phyloP scores from a whole-genome alignment of 352 stramenopile species.

The Pythium grandisporangium region DNA sequence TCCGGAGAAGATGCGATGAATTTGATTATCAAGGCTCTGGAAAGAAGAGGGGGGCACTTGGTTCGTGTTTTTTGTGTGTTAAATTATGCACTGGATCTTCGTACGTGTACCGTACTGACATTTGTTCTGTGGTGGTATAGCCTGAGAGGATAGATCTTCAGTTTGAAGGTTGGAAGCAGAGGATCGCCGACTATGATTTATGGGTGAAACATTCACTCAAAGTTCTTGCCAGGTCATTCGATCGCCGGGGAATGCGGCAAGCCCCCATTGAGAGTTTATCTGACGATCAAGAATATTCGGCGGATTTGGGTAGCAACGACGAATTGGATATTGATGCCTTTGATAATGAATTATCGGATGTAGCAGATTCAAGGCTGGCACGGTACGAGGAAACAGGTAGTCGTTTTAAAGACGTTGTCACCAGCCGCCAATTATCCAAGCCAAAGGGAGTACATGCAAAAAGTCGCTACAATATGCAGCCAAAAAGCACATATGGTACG shows the following conservation, averaged over 20 bases:
- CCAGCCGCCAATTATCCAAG: too few relatives aligned
- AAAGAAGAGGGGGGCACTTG: constrained; percentile 23
- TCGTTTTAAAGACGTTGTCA: too few relatives aligned
- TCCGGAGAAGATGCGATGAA: constrained; percentile 72
- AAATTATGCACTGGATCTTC: too few relatives aligned
- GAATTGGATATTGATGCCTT: background rate
- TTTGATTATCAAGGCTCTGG: constrained; percentile 32
- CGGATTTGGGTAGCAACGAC: too few relatives aligned
- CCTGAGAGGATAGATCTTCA: constrained; percentile 17
- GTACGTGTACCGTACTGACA: background rate
- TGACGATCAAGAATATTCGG: background rate
- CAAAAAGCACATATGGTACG: too few relatives aligned
- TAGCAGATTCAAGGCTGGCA: too few relatives aligned
- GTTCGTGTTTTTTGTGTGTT: constrained; percentile 13
- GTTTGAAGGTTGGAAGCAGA: constrained; percentile 30
- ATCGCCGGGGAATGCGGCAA: constrained; percentile 9
- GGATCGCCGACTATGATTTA: constrained; percentile 32
- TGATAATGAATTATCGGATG: constrained; percentile 8
- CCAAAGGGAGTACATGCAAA: too few relatives aligned
- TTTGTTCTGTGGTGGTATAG: background rate
- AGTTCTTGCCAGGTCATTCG: constrained; percentile 21
- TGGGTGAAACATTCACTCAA: constrained; percentile 41
- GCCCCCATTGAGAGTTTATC: background rate
- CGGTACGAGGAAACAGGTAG: too few relatives aligned
- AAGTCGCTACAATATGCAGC: too few relatives aligned